Evolutionary conservation across 2,329 filamentous ascomycete species (phyloP), one percentile per base, ranked within the genome.

Genomic region (Diaporthe aspalathi): DNA sequence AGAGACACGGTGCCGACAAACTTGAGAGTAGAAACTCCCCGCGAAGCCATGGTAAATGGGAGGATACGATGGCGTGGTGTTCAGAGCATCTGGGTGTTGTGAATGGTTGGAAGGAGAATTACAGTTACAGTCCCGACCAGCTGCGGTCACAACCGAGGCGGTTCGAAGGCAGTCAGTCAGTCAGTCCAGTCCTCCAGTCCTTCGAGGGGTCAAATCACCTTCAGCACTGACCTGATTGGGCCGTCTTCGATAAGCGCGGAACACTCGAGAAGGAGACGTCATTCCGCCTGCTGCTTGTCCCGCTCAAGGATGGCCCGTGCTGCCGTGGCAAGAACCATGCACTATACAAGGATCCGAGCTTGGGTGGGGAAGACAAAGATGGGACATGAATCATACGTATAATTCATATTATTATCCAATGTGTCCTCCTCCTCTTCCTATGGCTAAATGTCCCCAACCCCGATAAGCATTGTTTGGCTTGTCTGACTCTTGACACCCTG

Each of bases 1-100:
- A 98, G 88, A 77, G 93, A 95, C 75, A 97, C 89, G 66, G 94
- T 97, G 78, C 95, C 95, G 76, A 98, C 92, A 81, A 98, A 97
- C 85, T 98, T 98, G 84, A 93, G 90, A 81, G 92, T 84, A 70
- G 93, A 91, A 78, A 97, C 86, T 78, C 90, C 90, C 77, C 87
- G 90, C 77, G 88, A 89, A 76, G 89, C 86, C 89, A 94, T 93
- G 81, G 79, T 85, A 67, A 66, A 73, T 68, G 74, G 70, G 71
- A 32, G 40, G 43, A 68, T 60, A 66, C 9, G 32, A n/a, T 40
- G 65, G 60, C 47, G 16, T 60, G 65, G 63, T 66, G 56, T 52
- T 29, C 24, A 52, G 65, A 56, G 62, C 66, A 70, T 73, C 40
- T 45, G 70, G n/a, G n/a, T n/a, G 24, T 43, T 40, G 45, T 65